Evolutionary conservation across 192 early-diverging fungal genomes (phyloP), one percentile per base, ranked within the genome.

Genomic region (Geranomyces michiganensis): DNA sequence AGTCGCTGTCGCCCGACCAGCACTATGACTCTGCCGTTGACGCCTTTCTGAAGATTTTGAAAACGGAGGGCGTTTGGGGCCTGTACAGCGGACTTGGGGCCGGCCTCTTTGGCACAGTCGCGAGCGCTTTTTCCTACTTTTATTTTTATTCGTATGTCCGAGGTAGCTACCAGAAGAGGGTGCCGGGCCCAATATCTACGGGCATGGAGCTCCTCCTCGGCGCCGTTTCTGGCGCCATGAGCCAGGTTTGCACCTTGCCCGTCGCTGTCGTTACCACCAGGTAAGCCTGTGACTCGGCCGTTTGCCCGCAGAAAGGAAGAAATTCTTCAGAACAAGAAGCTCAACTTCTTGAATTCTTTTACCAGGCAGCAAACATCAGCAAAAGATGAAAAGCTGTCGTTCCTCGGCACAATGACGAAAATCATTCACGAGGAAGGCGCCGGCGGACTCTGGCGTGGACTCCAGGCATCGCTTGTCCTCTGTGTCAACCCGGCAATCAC

Each of bases 401-500:
- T 95, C 51, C 26, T 84, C 22, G 77, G 79, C 13, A 92, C 93
- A 7, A 87, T 91, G 29, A 51, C 75, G 64, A 83, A 84, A 22
- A 93, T 98, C 61, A 56, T 96, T 8, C 67, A 71, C 10, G 85
- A 90, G 31, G 96, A 99, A 67, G 97, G 97, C 6, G 14, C 68
- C 31, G 45, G 22, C 33, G 95, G 93, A 19, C 82, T 97, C 45
- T 97, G 95, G 95, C 91, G 88, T 64, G 97, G 97, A 7, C 86
- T 98, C 64, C 87, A 90, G 65, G 94, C 97, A 27, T 95, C 94
- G 0, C 81, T 99, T 73, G 83, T 98, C 3, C 85, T 99, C 69
- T 93, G 92, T 67, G 74, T 92, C 45, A 99, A 99, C 76, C 97
- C 97, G 30, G 94, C 97, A 2, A 98, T 99, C 68, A 99, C 97